These are phyloP conservation scores for Rhizopogon vulgaris DNA, from an alignment of 768 basidiomycete species.

Conservation along the genomic window DNA sequence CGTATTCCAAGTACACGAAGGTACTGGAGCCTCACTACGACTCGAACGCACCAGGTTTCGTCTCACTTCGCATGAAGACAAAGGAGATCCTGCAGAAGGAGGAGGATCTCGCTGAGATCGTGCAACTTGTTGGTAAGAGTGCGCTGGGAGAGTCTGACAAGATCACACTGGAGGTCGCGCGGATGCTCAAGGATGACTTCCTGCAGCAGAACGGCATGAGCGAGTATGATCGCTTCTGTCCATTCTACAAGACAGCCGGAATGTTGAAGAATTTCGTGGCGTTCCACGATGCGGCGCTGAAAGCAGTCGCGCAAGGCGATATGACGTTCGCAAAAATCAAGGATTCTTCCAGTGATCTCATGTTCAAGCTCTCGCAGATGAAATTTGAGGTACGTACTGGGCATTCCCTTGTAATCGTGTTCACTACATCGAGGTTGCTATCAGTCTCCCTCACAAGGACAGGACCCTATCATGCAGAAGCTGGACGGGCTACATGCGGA, in stretches of 20 bases:
- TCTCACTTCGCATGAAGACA: slow-evolving; percentile 84
- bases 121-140: slow-evolving; percentile 98
- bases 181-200: slow-evolving; percentile 97
- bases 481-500: slow-evolving; percentile 76
- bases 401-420: background rate
- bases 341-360: slow-evolving; percentile 78
- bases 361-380: slow-evolving; percentile 99
- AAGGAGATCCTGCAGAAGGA: slow-evolving; percentile 99
- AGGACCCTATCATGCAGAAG: slow-evolving; percentile 77
- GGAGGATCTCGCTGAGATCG: slow-evolving; percentile 97
- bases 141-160: slow-evolving; percentile 97
- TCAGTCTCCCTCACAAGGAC: slow-evolving; percentile 87
- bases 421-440: slow-evolving; percentile 2
- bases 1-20: slow-evolving; percentile 97
- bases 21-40: slow-evolving; percentile 93
- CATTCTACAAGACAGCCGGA: slow-evolving; percentile 96
- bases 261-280: slow-evolving; percentile 95
- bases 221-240: slow-evolving; percentile 94
- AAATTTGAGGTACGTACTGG: slow-evolving; percentile 80
- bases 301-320: slow-evolving; percentile 77
- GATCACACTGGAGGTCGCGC: slow-evolving; percentile 94
- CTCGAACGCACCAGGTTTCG: slow-evolving; percentile 85
- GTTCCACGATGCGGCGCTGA: slow-evolving; percentile 88
- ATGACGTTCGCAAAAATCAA: slow-evolving; percentile 83
- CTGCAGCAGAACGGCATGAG: slow-evolving; percentile 99